Percentiles rank a stretch among this genome's conserved stretches.
Evolutionary conservation across 2,329 filamentous ascomycete species (phyloP).

Genomic region (Aureobasidium sp.): DNA sequence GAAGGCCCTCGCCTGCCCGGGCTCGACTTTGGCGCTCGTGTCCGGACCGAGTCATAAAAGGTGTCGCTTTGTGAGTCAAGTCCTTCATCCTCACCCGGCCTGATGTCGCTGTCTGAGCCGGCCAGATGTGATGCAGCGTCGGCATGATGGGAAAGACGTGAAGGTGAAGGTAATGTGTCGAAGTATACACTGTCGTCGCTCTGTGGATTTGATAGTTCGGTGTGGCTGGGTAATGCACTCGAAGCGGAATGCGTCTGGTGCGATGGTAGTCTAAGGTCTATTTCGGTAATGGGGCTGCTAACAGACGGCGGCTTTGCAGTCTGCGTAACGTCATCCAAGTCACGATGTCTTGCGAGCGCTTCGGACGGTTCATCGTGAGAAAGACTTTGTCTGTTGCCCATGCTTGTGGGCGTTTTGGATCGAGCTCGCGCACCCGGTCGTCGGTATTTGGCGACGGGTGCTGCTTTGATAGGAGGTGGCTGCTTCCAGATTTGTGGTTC

Average conservation of each 20-base stretch:
- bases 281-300: slow-evolving; percentile 7
- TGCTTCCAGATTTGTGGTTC: slow-evolving; percentile 32
- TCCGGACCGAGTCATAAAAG: slow-evolving; percentile 68
- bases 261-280: slow-evolving; percentile 9
- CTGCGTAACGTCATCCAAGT: slow-evolving; percentile 24
- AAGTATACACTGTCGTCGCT: slow-evolving; percentile 41
- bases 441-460: slow-evolving; percentile 23
- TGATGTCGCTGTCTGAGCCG: slow-evolving; percentile 61
- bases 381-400: slow-evolving; percentile 31
- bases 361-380: slow-evolving; percentile 27
- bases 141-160: slow-evolving; percentile 28
- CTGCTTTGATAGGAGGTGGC: slow-evolving; percentile 28
- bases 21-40: slow-evolving; percentile 57
- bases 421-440: slow-evolving; percentile 19
- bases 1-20: slow-evolving; percentile 59
- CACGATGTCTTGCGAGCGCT: slow-evolving; percentile 30
- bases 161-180: background rate
- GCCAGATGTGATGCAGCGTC: slow-evolving; percentile 54
- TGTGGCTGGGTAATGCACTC: background rate
- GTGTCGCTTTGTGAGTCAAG: slow-evolving; percentile 72
- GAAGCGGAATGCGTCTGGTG: background rate
- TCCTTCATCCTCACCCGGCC: slow-evolving; percentile 66
- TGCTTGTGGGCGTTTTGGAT: slow-evolving; percentile 21
- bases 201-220: background rate
- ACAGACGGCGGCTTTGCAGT: background rate